Evolutionary conservation across 352 stramenopile genomes (phyloP), one percentile per base, ranked within the genome.

Genomic region (Phytophthora nicotianae): DNA sequence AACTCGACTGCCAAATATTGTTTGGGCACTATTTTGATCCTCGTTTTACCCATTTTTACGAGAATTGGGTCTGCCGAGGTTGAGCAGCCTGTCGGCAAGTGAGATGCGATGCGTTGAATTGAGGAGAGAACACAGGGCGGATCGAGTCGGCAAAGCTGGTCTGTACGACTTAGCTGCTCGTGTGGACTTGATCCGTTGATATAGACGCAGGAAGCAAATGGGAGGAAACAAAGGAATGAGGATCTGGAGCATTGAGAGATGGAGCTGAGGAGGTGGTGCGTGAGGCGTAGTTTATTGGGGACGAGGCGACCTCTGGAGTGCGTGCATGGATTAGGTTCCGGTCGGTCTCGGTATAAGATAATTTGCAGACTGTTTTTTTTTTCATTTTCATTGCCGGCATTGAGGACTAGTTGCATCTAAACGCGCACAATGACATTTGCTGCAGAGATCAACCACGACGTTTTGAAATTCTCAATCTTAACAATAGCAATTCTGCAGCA

Each of bases 341-440:
- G 38, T 58, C 45, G 35, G 50, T 62, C 42, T 69, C 29, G 41
- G 53, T 68, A 57, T 69, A 65, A 69, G 58, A 65, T 65, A 69
- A 68, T 68, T 62, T 64, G 59, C 52, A 65, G 49, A 37, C 17
- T 72, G 29, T 45, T 68, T 59, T 72, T 59, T 64, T 65, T 45
- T 46, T 53, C 32, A 38, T 56, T 61, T 21, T 35, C 29, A 5
- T 35, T 35, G 3, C 9, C 26, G 29, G 40, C 7, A 14, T 42
- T 13, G 20, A 49, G 5, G 1, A 49, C 1, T 29, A 29, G 4
- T 4, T 29, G 24, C 24, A 7, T 29, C 7, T 29, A 7, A n/a
- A n/a, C n/a, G 24, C 7, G 24, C 4, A 29, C 24, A 4, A 7
- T 29, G 24, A 29, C 4, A 8, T 29, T 29, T 7, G 24, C 24